phyloP scores from a whole-genome alignment of 1,284 basidiomycete genomes.

The Ustilago shanxiensis region DNA sequence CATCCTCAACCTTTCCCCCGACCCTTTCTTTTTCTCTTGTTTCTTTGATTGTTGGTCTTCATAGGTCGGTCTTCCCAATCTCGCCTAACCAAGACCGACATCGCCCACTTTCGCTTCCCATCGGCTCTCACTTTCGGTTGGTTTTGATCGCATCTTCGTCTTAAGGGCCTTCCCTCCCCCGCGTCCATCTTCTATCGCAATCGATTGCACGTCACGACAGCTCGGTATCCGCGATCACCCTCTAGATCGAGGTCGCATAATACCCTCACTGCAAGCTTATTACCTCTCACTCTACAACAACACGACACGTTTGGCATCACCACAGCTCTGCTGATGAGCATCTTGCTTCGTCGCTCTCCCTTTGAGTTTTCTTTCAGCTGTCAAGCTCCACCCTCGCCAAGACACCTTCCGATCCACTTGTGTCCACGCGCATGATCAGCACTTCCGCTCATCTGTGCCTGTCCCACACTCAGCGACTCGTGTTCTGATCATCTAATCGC shows the following conservation, averaged over 20 bases:
- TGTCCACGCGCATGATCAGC: not conserved
- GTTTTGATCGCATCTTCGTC: not conserved
- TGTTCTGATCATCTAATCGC: not conserved
- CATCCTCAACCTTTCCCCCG: not conserved
- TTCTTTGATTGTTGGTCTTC: not conserved
- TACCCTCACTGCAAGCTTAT: not conserved
- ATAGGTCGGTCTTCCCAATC: too few relatives aligned
- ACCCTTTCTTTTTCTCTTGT: not conserved
- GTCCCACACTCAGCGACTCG: too few relatives aligned
- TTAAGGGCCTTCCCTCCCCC: not conserved
- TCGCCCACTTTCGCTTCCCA: too few relatives aligned
- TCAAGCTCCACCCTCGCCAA: not conserved
- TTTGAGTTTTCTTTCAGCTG: not conserved
- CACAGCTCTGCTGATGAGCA: not conserved
- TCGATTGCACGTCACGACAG: not conserved
- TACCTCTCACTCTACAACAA: too few relatives aligned
- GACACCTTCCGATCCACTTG: not conserved
- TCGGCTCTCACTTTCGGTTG: not conserved
- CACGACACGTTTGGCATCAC: not conserved
- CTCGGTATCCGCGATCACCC: not conserved
- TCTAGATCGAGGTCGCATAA: not conserved
- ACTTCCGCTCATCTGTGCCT: not conserved
- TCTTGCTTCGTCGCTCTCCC: not conserved
- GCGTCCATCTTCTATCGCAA: not conserved
- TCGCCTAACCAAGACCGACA: too few relatives aligned